Conservation (phyloP, 2,329 filamentous ascomycete species). For the Blumeriella jaapii region DNA sequence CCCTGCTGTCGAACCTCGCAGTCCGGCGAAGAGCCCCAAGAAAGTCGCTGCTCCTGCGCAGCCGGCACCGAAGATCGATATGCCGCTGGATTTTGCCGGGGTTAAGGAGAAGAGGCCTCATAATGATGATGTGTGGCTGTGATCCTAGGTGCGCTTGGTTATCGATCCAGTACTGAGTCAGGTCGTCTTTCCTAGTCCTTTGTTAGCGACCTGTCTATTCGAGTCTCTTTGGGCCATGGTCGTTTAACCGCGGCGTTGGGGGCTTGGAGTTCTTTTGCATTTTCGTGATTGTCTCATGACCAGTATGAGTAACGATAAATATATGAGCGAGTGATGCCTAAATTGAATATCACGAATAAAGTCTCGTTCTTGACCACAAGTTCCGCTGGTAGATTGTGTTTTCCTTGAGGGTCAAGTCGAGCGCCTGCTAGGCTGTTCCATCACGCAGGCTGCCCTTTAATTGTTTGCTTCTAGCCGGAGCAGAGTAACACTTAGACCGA, state of each 20-base stretch:
- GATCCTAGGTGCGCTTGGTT: background rate
- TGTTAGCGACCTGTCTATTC: background rate
- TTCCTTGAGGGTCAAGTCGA: too few species aligned
- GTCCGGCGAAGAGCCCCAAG: constrained; percentile 34
- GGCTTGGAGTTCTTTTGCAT: background rate
- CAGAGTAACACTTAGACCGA: too few species aligned
- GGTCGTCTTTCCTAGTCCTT: background rate
- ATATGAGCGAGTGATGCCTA: constrained; percentile 8
- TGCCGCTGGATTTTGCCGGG: constrained; percentile 23
- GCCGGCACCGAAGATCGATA: constrained; percentile 24
- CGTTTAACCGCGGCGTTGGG: constrained; percentile 1
- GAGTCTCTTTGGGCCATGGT: constrained; percentile 1
- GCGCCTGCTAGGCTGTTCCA: too few species aligned
- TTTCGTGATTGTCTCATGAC: constrained; percentile 3
- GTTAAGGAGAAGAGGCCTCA: constrained; percentile 11
- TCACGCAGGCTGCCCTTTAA: too few species aligned
- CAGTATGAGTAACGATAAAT: constrained; percentile 12
- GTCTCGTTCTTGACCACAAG: too few species aligned
- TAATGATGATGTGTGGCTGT: constrained; percentile 20
- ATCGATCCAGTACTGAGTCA: background rate
- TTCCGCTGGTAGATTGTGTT: too few species aligned
- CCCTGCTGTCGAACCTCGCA: constrained; percentile 34
- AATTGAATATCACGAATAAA: constrained; percentile 14
- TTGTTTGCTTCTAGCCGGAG: too few species aligned
- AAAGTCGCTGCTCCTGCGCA: constrained; percentile 13